Percentiles rank a stretch among this genome's conserved stretches.
phyloP scores from a whole-genome alignment of 1,284 basidiomycete species.

The Prillingera fragicola region DNA sequence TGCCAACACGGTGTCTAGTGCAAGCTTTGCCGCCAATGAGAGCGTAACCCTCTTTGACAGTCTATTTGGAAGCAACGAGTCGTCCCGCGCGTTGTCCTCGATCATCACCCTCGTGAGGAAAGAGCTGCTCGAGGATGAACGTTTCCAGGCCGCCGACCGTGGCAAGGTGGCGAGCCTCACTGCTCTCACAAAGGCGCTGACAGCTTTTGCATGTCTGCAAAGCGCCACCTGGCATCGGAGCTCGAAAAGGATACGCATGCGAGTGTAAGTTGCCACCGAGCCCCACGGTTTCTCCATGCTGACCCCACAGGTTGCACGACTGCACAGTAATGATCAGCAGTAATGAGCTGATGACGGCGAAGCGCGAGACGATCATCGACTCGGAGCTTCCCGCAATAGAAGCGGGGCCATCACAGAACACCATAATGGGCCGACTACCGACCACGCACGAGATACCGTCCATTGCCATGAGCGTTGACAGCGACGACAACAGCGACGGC shows the following conservation, averaged over 20 bases:
- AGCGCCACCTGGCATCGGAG: constrained; percentile 50
- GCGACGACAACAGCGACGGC: constrained; percentile 8
- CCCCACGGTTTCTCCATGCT: background rate
- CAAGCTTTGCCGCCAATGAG: constrained; percentile 50
- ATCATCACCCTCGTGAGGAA: constrained; percentile 51
- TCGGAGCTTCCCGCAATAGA: too few relatives aligned
- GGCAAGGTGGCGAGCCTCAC: constrained; percentile 41
- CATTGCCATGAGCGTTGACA: background rate
- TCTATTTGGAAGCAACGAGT: constrained; percentile 54
- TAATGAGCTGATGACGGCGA: constrained; percentile 21
- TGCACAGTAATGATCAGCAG: constrained; percentile 49
- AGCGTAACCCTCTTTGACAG: constrained; percentile 52
- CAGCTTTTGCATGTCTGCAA: constrained; percentile 53
- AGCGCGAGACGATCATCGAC: background rate
- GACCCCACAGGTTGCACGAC: constrained; percentile 47
- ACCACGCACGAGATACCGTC: background rate
- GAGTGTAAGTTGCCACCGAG: constrained; percentile 37
- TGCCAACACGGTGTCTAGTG: constrained; percentile 39
- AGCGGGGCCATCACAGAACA: background rate
- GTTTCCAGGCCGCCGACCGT: constrained; percentile 38
- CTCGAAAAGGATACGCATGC: constrained; percentile 41
- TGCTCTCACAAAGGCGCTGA: constrained; percentile 52
- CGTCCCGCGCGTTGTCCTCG: constrained; percentile 49
- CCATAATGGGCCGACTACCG: background rate
- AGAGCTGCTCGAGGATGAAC: constrained; percentile 48